phyloP scores from a whole-genome alignment of 352 stramenopile species.

The Phytopythium helicoides region DNA sequence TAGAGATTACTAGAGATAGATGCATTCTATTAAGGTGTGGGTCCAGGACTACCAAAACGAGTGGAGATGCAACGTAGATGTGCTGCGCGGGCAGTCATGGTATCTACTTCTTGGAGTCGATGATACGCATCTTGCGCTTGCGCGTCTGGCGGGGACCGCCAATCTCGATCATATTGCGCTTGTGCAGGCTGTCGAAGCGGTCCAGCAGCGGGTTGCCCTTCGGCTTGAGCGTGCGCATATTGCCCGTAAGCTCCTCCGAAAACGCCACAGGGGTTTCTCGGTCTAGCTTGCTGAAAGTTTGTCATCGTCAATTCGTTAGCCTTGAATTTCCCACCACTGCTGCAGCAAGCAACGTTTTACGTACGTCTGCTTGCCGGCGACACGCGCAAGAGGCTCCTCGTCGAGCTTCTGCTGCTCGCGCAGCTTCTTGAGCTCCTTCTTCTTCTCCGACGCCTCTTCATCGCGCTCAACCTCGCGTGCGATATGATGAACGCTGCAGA shows the following conservation, averaged over 20 bases:
- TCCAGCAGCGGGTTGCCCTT: constrained; percentile 81
- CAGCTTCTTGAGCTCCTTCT: constrained; percentile 76
- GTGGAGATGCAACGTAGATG: constrained; percentile 13
- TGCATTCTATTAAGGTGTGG: not conserved
- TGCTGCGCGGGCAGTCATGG: not conserved
- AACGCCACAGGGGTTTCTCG: constrained; percentile 70
- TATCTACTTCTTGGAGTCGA: constrained; percentile 73
- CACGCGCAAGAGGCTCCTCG: constrained; percentile 64
- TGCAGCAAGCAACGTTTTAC: constrained; percentile 8
- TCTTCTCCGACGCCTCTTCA: constrained; percentile 62
- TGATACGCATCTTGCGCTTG: constrained; percentile 80
- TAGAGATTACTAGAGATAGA: not conserved
- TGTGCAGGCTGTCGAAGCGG: constrained; percentile 85
- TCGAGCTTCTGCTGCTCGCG: constrained; percentile 74
- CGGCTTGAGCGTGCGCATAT: constrained; percentile 70
- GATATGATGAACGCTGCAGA: constrained; percentile 59
- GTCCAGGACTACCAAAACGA: constrained; percentile 1
- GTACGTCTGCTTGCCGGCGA: constrained; percentile 75
- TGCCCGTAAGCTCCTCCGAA: constrained; percentile 78
- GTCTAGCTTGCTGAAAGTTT: constrained; percentile 64
- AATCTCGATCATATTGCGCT: constrained; percentile 84
- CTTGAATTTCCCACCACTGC: not conserved
- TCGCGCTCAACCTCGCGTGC: constrained; percentile 61
- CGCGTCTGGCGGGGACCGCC: constrained; percentile 54
- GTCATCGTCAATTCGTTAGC: not conserved